Evolutionary conservation across 2,329 filamentous ascomycete species (phyloP).

Genomic region (Tolypocladium inflatum): DNA sequence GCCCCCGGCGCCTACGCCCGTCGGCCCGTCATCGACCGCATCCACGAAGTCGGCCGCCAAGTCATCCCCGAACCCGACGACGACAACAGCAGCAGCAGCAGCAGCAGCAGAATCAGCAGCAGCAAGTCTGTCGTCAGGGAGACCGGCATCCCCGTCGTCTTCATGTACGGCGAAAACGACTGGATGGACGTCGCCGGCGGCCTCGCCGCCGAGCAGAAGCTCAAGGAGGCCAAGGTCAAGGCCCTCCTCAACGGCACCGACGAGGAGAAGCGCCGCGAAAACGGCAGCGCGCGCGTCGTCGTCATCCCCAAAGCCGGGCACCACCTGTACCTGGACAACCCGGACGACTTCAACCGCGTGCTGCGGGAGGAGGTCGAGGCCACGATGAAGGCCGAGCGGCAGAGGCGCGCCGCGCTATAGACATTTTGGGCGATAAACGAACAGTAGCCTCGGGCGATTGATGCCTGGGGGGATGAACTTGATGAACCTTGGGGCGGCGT

Average conservation of each 20-base stretch:
- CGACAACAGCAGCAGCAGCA: constrained; percentile 2
- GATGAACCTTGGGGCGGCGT: neutral
- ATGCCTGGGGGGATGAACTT: no score
- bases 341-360: constrained; percentile 45
- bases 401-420: constrained; percentile 5
- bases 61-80: constrained; percentile 23
- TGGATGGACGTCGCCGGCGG: constrained; percentile 97
- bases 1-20: constrained; percentile 90
- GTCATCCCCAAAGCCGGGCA: constrained; percentile 57
- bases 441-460: no score
- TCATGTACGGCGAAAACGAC: constrained; percentile 97
- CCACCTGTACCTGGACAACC: constrained; percentile 51
- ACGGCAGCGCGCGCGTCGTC: constrained; percentile 73
- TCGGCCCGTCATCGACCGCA: constrained; percentile 75
- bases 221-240: constrained; percentile 57
- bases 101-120: neutral
- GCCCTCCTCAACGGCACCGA: constrained; percentile 51
- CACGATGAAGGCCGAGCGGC: constrained; percentile 24
- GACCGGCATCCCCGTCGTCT: constrained; percentile 70
- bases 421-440: no score
- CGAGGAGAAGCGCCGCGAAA: constrained; percentile 62
- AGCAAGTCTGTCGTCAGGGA: constrained; percentile 22
- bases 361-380: constrained; percentile 45
- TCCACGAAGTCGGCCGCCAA: constrained; percentile 80
- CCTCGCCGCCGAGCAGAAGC: constrained; percentile 66